These are phyloP conservation scores for Aspergillus sclerotialis DNA, from an alignment of 2,329 filamentous ascomycete species.

Conservation along the genomic window DNA sequence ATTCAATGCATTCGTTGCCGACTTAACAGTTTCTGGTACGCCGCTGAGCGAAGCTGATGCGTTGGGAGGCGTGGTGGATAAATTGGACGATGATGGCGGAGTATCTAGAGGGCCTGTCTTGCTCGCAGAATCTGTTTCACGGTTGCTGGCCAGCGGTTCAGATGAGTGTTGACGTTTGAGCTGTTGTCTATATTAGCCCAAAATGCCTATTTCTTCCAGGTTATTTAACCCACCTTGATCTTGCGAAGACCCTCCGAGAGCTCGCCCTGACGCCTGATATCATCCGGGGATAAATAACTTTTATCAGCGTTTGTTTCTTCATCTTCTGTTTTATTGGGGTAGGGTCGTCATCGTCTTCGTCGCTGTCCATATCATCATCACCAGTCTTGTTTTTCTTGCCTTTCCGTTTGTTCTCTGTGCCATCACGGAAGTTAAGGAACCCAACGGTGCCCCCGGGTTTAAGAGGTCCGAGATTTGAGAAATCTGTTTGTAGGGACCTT, in stretches of 20 bases:
- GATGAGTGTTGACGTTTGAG: slow-evolving; percentile 61
- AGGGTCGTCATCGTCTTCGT: slow-evolving; percentile 61
- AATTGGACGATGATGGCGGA: slow-evolving; percentile 23
- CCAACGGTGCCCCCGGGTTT: slow-evolving; percentile 84
- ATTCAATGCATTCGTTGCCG: slow-evolving; percentile 18
- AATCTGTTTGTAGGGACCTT: slow-evolving; percentile 75
- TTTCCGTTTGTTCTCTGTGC: slow-evolving; percentile 46
- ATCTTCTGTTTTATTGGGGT: slow-evolving; percentile 57
- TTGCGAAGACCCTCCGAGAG: slow-evolving; percentile 58
- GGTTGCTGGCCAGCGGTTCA: slow-evolving; percentile 43
- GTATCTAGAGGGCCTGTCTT: slow-evolving; percentile 32
- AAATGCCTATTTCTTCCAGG: neutral
- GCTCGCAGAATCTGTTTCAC: slow-evolving; percentile 25
- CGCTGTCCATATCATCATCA: slow-evolving; percentile 66
- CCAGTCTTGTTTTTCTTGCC: slow-evolving; percentile 55
- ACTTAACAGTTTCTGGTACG: slow-evolving; percentile 14
- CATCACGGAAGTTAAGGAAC: slow-evolving; percentile 80
- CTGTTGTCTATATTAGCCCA: slow-evolving; percentile 31
- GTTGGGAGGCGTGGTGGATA: slow-evolving; percentile 31
- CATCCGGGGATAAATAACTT: slow-evolving; percentile 51
- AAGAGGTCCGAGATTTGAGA: slow-evolving; percentile 74
- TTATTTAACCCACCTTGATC: slow-evolving; percentile 49
- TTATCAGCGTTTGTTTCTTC: slow-evolving; percentile 45
- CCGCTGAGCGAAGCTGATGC: slow-evolving; percentile 10
- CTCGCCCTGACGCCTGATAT: slow-evolving; percentile 53